Percentiles rank a stretch among this genome's conserved stretches.
Evolutionary conservation across 352 stramenopile species (phyloP).

Genomic region (Phytopythium aichiense): DNA sequence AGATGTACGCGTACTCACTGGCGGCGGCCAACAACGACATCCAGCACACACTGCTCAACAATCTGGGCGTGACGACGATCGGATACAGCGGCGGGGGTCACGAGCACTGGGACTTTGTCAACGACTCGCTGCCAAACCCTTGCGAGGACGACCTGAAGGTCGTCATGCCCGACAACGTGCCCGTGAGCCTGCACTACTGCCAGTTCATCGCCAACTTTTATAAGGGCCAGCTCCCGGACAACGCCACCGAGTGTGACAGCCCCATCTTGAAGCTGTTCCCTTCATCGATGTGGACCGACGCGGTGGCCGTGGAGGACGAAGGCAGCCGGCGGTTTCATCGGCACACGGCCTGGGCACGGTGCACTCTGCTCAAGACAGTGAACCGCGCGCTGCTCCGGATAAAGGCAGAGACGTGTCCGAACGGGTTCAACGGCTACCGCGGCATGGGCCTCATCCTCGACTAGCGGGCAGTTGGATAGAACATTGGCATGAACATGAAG

Average conservation of each 20-base stretch:
- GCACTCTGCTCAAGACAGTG: conserved; percentile 31
- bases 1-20: conserved; percentile 51
- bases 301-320: background rate
- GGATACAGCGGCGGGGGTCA: conserved; percentile 14
- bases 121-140: conserved; percentile 29
- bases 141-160: conserved; percentile 29
- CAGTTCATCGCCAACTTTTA: conserved; percentile 45
- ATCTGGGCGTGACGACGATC: conserved; percentile 39
- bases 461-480: background rate
- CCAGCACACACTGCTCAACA: conserved; percentile 44
- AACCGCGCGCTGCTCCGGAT: conserved; percentile 41
- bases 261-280: conserved; percentile 37
- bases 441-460: background rate
- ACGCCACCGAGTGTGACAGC: conserved; percentile 34
- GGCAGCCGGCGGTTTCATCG: conserved; percentile 9
- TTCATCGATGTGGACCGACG: conserved; percentile 26
- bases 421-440: conserved; percentile 36
- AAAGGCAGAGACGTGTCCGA: conserved; percentile 37
- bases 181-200: conserved; percentile 47
- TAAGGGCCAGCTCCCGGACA: conserved; percentile 46
- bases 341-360: conserved; percentile 36
- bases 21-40: conserved; percentile 47
- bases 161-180: conserved; percentile 33
- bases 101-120: conserved; percentile 45
- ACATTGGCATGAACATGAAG: background rate